These are phyloP conservation scores for Artemisia argyi DNA, from an alignment of 129 eudicot genomes.

Conservation along the genomic window DNA sequence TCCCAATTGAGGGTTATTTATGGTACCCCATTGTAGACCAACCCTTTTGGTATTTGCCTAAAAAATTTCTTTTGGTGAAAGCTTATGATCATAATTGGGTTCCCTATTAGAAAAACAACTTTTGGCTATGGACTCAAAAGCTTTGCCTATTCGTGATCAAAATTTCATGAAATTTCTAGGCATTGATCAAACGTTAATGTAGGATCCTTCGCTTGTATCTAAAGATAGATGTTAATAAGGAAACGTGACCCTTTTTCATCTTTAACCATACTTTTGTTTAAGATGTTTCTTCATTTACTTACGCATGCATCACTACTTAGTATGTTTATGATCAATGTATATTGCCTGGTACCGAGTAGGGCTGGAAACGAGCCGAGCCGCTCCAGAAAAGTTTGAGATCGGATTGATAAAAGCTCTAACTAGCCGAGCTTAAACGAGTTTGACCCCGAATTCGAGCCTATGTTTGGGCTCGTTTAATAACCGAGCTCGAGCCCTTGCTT, in stretches of 20 bases:
- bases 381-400: too few species aligned
- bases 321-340: not conserved
- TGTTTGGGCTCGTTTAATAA: too few species aligned
- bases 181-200: constrained; percentile 18
- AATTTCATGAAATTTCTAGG: constrained; percentile 23
- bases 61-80: constrained; percentile 1
- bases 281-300: not conserved
- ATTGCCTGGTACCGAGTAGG: not conserved
- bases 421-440: too few species aligned
- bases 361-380: not conserved
- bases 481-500: too few species aligned
- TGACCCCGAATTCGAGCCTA: too few species aligned
- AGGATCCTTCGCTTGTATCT: constrained; percentile 27
- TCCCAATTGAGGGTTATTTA: constrained; percentile 21
- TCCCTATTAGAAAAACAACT: constrained; percentile 23
- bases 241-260: constrained; percentile 9
- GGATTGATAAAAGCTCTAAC: too few species aligned
- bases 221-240: constrained; percentile 34
- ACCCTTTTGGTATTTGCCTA: not conserved
- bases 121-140: constrained; percentile 25
- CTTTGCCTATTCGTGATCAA: constrained; percentile 21
- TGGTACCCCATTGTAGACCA: constrained; percentile 13
- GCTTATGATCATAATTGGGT: constrained; percentile 10
- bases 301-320: constrained; percentile 15
- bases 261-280: constrained; percentile 7